A percentile compares a stretch with the other conserved stretches of the same genome.
These are phyloP conservation scores for Dothistroma pini DNA, from an alignment of 2,329 filamentous ascomycete genomes.

Conservation along the genomic window DNA sequence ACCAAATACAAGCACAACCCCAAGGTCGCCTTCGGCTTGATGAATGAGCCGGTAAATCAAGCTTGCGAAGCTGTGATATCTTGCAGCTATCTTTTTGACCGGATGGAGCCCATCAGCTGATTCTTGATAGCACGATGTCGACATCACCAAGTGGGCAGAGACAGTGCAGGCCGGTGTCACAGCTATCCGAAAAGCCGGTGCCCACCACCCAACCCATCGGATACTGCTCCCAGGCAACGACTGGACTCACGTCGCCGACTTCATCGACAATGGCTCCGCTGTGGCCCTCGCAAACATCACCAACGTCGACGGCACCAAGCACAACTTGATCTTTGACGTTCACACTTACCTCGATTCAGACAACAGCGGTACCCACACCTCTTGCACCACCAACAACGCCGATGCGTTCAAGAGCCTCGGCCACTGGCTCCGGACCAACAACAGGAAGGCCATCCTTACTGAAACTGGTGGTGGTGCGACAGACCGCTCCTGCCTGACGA, in stretches of 20 bases:
- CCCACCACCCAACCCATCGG: conserved; percentile 52
- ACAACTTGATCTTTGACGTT: conserved; percentile 40
- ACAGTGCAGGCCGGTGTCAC: conserved; percentile 62
- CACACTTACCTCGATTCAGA: conserved; percentile 43
- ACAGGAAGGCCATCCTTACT: conserved; percentile 39
- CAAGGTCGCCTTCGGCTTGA: conserved; percentile 61
- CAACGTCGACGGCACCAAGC: conserved; percentile 32
- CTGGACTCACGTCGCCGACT: conserved; percentile 37
- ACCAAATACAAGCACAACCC: conserved; percentile 53
- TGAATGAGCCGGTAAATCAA: conserved; percentile 59
- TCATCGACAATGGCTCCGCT: conserved; percentile 30
- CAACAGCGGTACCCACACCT: conserved; percentile 37
- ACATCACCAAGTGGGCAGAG: conserved; percentile 56
- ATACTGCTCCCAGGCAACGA: conserved; percentile 63
- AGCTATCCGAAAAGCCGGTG: conserved; percentile 62
- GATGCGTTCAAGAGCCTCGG: conserved; percentile 37
- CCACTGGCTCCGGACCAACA: conserved; percentile 37
- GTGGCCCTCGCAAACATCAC: conserved; percentile 27
- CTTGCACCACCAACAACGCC: conserved; percentile 35
- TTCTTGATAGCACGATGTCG: conserved; percentile 36
- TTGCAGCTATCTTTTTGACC: too few relatives aligned
- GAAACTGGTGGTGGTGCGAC: conserved; percentile 42
- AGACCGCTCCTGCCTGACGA: conserved; percentile 34
- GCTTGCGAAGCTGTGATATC: too few relatives aligned
- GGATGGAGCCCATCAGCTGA: conserved; percentile 3